Conservation (phyloP, 2,329 filamentous ascomycete species). For the Alternaria gaisen region DNA sequence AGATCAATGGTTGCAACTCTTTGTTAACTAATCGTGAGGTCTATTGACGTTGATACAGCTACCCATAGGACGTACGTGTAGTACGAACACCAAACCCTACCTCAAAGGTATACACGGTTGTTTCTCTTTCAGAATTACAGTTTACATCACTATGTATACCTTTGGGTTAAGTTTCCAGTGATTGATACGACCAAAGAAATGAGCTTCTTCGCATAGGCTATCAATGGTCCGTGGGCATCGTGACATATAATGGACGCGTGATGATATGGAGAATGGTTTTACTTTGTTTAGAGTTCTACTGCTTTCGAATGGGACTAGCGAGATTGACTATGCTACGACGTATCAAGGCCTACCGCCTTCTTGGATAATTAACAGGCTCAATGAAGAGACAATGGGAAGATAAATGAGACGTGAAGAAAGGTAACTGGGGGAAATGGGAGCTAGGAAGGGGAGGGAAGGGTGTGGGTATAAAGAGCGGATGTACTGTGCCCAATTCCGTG, state of each 20-base stretch:
- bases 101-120: too few relatives aligned
- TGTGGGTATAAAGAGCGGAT: conserved; percentile 18
- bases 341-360: background rate
- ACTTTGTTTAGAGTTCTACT: background rate
- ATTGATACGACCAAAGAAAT: background rate
- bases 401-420: conserved; percentile 11
- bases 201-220: background rate
- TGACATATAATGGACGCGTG: background rate
- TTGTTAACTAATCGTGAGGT: background rate
- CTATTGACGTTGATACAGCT: too few relatives aligned
- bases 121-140: background rate
- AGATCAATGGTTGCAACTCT: background rate
- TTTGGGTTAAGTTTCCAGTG: background rate
- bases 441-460: background rate
- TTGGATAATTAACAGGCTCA: conserved; percentile 7
- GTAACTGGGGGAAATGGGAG: background rate
- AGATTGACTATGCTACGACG: background rate
- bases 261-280: background rate
- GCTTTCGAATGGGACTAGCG: background rate
- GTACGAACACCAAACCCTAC: too few relatives aligned
- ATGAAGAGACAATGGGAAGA: background rate
- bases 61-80: too few relatives aligned
- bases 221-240: background rate
- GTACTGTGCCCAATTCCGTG: conserved; percentile 15
- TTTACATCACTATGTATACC: background rate